Conservation (phyloP, 2,329 filamentous ascomycete species). For the Aureobasidium sp. region DNA sequence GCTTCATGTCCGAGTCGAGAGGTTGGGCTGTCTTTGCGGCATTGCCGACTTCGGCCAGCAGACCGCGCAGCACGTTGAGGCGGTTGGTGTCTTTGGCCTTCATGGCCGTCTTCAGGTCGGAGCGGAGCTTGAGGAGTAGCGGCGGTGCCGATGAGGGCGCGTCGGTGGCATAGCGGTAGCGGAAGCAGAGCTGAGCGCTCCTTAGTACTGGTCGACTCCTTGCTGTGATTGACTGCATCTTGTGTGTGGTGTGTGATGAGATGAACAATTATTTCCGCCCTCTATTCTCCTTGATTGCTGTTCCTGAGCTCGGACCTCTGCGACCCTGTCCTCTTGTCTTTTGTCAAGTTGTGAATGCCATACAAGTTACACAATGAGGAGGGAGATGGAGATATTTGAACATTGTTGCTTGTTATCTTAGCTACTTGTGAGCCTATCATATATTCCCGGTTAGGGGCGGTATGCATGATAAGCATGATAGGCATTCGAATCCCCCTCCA, state of each 20-base stretch:
- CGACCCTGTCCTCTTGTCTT: background rate
- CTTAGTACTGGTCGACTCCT: background rate
- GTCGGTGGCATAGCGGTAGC: slow-evolving; percentile 12
- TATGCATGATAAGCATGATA: background rate
- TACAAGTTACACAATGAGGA: background rate
- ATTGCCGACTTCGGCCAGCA: slow-evolving; percentile 64
- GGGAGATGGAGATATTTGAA: background rate
- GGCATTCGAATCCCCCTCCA: background rate
- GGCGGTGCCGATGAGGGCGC: slow-evolving; percentile 23
- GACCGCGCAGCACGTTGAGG: slow-evolving; percentile 57
- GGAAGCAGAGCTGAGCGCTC: slow-evolving; percentile 6
- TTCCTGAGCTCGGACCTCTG: background rate
- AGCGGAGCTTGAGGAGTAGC: slow-evolving; percentile 36
- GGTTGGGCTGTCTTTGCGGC: slow-evolving; percentile 63
- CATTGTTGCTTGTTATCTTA: background rate
- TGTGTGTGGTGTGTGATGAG: background rate
- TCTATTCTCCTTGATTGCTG: background rate
- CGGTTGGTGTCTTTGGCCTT: slow-evolving; percentile 45
- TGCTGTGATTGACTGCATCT: slow-evolving; percentile 8
- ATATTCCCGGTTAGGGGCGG: background rate
- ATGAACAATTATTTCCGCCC: background rate
- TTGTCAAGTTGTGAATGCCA: background rate
- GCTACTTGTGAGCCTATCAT: background rate
- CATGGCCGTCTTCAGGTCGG: slow-evolving; percentile 40
- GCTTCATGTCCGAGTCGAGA: slow-evolving; percentile 60